Evolutionary conservation across 768 basidiomycete genomes (phyloP).

Genomic region (Mycena rosella): DNA sequence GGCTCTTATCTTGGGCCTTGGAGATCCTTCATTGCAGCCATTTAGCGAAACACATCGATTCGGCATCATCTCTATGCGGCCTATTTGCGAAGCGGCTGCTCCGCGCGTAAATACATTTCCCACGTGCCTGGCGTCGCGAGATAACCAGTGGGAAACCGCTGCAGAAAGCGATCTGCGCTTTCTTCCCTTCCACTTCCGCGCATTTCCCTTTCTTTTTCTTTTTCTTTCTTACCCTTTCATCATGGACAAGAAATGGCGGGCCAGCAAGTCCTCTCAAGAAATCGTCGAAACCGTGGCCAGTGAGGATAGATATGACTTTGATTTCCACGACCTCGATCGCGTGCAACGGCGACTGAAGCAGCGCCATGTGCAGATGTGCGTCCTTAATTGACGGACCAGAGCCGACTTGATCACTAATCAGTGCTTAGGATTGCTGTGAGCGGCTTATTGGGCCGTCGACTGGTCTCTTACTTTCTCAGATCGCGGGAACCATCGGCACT

Average conservation of each 20-base stretch:
- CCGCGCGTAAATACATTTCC: no score
- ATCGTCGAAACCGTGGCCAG: constrained; percentile 34
- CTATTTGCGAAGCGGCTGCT: no score
- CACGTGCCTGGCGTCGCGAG: not conserved
- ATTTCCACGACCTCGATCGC: constrained; percentile 73
- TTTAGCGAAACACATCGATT: no score
- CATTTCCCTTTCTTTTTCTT: constrained; percentile 20
- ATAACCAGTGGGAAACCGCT: not conserved
- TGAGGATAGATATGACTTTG: constrained; percentile 59
- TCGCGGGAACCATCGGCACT: constrained; percentile 82
- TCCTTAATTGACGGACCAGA: not conserved
- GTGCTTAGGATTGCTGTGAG: constrained; percentile 72
- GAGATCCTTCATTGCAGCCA: no score
- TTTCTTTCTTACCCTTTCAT: constrained; percentile 7
- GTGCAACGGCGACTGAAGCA: constrained; percentile 82
- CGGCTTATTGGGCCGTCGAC: constrained; percentile 4
- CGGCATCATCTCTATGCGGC: no score
- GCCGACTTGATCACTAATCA: constrained; percentile 4
- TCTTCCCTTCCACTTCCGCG: constrained; percentile 21
- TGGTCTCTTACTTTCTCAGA: constrained; percentile 49
- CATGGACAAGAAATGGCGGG: constrained; percentile 38
- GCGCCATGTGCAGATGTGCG: constrained; percentile 84
- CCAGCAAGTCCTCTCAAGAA: constrained; percentile 38
- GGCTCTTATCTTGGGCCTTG: no score
- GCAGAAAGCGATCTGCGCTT: constrained; percentile 19